Conservation (phyloP, 169 alveolate species). For the Eimeria praecox region DNA sequence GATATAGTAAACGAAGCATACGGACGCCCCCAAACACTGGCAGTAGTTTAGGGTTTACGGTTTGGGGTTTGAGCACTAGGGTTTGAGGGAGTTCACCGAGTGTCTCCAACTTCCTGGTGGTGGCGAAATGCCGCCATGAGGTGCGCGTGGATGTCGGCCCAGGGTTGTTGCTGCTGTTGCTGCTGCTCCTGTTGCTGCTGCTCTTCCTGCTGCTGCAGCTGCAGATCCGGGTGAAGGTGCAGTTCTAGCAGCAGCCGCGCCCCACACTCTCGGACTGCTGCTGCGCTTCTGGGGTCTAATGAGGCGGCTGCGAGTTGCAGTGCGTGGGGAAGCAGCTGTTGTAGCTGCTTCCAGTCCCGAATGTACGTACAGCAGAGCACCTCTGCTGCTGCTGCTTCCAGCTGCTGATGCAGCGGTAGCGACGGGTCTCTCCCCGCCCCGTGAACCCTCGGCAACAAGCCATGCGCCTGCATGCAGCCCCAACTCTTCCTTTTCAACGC, state of each 20-base stretch:
- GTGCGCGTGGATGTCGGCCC: conserved; percentile 59
- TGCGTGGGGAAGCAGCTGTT: conserved; percentile 64
- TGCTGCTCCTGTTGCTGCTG: conserved; percentile 16
- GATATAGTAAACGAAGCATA: neutral
- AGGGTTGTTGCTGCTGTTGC: conserved; percentile 43
- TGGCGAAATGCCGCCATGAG: conserved; percentile 70
- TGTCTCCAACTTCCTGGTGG: conserved; percentile 59
- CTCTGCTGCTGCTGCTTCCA: conserved; percentile 72
- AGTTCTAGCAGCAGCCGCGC: conserved; percentile 45
- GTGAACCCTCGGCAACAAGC: conserved; percentile 46
- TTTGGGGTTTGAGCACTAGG: neutral
- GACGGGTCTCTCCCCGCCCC: conserved; percentile 57
- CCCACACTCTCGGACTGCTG: conserved; percentile 72
- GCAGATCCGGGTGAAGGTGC: conserved; percentile 54
- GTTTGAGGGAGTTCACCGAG: conserved; percentile 17
- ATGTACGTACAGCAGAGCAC: conserved; percentile 55
- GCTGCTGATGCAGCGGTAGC: conserved; percentile 58
- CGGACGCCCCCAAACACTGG: neutral
- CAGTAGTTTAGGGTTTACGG: neutral
- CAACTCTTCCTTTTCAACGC: neutral
- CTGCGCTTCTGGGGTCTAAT: conserved; percentile 66
- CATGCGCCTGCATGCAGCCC: conserved; percentile 45
- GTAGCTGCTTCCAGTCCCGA: conserved; percentile 51
- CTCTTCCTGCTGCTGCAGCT: neutral
- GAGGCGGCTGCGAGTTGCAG: conserved; percentile 63